Evolutionary conservation across 495 filamentous ascomycete genomes (phyloP).

Genomic region (Collariella sp.): DNA sequence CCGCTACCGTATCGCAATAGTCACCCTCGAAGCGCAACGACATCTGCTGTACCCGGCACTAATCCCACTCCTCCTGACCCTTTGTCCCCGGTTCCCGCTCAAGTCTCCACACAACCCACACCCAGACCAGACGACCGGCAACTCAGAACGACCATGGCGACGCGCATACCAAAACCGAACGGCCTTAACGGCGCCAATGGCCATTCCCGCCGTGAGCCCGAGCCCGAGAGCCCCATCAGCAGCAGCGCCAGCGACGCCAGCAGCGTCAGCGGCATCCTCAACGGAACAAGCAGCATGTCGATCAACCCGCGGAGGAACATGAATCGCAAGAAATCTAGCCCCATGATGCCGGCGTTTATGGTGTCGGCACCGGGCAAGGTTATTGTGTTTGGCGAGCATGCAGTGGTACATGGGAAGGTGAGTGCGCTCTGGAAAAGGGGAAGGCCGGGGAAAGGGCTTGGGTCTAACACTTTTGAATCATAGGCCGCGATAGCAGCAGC

Average conservation of each 20-base stretch:
- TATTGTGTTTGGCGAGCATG: conserved; percentile 94
- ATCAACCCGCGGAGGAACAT: conserved; percentile 25
- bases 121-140: not conserved
- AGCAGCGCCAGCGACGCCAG: conserved; percentile 18
- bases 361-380: conserved; percentile 96
- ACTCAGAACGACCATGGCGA: conserved; percentile 9
- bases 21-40: not conserved
- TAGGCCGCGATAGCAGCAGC: conserved; percentile 87
- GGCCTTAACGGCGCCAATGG: conserved; percentile 10
- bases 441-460: not conserved
- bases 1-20: not conserved
- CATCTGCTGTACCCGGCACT: not conserved
- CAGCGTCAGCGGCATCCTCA: conserved; percentile 7
- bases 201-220: conserved; percentile 19
- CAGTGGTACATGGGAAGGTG: conserved; percentile 90
- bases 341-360: conserved; percentile 82
- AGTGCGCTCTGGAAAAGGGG: not conserved
- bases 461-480: not conserved
- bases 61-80: conserved; percentile 5
- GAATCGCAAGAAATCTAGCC: conserved; percentile 46
- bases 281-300: conserved; percentile 9
- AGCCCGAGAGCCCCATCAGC: conserved; percentile 4
- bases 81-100: not conserved
- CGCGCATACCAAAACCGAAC: conserved; percentile 13
- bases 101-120: not conserved